Base-by-base conservation (phyloP, 2,329 filamentous ascomycete genomes). In the Akanthomyces muscarius region DNA sequence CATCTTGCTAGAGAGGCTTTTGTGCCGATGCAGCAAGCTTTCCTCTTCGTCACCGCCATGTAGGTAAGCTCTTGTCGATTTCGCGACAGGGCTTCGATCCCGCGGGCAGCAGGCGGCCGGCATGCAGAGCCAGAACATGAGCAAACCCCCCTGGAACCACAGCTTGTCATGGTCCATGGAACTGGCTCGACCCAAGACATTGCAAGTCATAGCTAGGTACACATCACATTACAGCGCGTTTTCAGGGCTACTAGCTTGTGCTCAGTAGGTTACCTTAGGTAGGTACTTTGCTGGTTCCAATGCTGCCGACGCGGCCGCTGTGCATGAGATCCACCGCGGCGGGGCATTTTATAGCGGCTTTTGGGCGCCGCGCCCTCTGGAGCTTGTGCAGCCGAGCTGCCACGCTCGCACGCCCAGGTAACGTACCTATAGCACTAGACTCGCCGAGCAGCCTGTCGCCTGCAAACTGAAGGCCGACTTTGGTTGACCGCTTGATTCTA, bases 301-400 rank as follows among this genome's bases (percentile, higher is more conserved):
- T 18, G 56, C n/a, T 58, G 36, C 30, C 47, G 36, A 42, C 58
- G 23, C n/a, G 58, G 38, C 50, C 58, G 21, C 58, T 45, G 41
- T 61, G 58, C 58, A 61, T 61, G 28, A 61, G 50, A 42, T 54
- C 58, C 58, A 61, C 58, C 36, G 41, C 58, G 14, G 58, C 58
- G 58, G 58, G 58, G 50, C 58, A 25, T 36, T 28, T 44, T 54
- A 54, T 54, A 60, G 58, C 28, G 47, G 58, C n/a, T 30, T 13
- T 23, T 51, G 48, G 33, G 58, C 58, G 30, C 41, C 18, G 54
- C 55, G 38, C 48, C 57, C 38, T 61, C 23, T 51, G 48, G 25
- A 61, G 48, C 57, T 36, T 30, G 25, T 25, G 11, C 33, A 30
- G n/a, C 18, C 38, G 13, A 41, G 38, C 38, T 41, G 23, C 23